Percentiles rank a stretch among this genome's conserved stretches.
Conservation (phyloP, 805 yeast genomes). For the Cyberlindnera nakhonratchasimensis region DNA sequence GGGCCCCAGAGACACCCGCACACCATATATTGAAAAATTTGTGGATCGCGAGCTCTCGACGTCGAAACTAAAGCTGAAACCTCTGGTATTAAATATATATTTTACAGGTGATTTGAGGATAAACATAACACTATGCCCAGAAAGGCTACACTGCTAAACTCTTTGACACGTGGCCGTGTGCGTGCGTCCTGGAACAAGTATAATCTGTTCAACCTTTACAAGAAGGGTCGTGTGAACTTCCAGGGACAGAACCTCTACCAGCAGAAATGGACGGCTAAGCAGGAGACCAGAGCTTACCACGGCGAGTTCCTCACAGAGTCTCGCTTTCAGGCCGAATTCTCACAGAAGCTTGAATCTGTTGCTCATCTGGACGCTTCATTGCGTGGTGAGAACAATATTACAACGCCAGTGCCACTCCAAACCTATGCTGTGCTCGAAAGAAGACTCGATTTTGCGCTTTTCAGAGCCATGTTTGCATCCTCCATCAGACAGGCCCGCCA, state of each 20-base stretch:
- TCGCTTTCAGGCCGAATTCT: conserved; percentile 71
- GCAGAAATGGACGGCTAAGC: conserved; percentile 89
- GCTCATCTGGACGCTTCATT: conserved; percentile 84
- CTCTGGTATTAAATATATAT: too few relatives aligned
- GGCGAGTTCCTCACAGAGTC: conserved; percentile 90
- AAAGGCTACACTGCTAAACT: conserved; percentile 52
- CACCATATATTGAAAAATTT: conserved; percentile 4
- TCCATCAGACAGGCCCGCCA: conserved; percentile 93
- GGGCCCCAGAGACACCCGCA: too few relatives aligned
- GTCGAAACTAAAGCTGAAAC: not conserved
- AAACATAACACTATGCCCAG: conserved; percentile 47
- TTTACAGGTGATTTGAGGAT: too few relatives aligned
- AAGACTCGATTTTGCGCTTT: conserved; percentile 84
- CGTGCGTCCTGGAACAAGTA: conserved; percentile 90
- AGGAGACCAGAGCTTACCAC: conserved; percentile 90
- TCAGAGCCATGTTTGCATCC: conserved; percentile 90
- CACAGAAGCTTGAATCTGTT: conserved; percentile 70
- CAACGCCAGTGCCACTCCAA: conserved; percentile 84
- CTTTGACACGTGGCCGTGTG: conserved; percentile 64
- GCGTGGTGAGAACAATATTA: conserved; percentile 50
- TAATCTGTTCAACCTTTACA: conserved; percentile 83
- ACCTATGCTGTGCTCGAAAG: conserved; percentile 86
- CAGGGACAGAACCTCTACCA: conserved; percentile 72
- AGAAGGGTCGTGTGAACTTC: conserved; percentile 56
- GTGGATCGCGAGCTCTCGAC: conserved; percentile 5